A percentile compares a stretch with the other conserved stretches of the same genome.
Evolutionary conservation across 73 alveolate species (phyloP).

Genomic region (Paramecium sexaurelia): DNA sequence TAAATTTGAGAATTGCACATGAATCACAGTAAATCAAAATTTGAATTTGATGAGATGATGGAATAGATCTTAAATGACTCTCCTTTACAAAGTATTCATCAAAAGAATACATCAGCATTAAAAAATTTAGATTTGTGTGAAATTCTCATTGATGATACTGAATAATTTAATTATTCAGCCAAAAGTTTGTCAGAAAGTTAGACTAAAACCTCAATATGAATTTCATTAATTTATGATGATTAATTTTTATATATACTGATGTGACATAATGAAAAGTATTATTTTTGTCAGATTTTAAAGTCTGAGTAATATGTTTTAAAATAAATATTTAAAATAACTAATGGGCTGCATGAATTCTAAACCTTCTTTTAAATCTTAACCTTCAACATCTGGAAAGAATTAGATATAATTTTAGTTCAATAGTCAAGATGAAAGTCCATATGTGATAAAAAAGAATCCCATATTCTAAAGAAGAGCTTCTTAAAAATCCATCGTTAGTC

Average conservation of each 20-base stretch:
- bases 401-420: not conserved
- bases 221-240: not conserved
- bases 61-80: not conserved
- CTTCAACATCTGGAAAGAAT: not conserved
- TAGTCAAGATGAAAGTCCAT: slow-evolving; percentile 7
- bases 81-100: not conserved
- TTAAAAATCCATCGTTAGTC: not conserved
- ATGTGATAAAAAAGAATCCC: slow-evolving; percentile 17
- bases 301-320: not conserved
- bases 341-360: slow-evolving; percentile 8
- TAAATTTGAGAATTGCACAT: not conserved
- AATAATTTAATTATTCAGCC: not conserved
- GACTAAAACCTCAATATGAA: not conserved
- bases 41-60: not conserved
- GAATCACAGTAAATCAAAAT: not conserved
- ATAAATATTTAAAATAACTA: slow-evolving; percentile 10
- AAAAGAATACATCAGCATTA: not conserved
- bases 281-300: not conserved
- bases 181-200: not conserved
- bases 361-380: not conserved
- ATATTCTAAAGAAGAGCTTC: slow-evolving; percentile 3
- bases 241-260: not conserved
- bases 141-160: not conserved
- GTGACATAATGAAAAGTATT: not conserved
- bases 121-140: not conserved